A percentile compares a stretch with the other conserved stretches of the same genome.
Evolutionary conservation across 2,329 filamentous ascomycete genomes (phyloP).

Genomic region (Graphiopsis chlorocephala): DNA sequence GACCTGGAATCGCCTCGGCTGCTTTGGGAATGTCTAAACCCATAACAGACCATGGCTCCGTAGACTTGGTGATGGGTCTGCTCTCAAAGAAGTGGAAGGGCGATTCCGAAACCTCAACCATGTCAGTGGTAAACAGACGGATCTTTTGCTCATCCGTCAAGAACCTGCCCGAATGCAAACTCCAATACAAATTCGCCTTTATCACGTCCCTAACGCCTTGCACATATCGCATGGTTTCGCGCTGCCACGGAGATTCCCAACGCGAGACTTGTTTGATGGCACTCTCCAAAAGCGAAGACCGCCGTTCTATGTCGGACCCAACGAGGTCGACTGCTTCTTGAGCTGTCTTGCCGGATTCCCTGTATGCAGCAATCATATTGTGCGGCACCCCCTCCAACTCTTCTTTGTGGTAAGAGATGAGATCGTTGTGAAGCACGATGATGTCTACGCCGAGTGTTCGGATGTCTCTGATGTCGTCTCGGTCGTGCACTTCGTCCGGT

Average conservation of each 20-base stretch:
- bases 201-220: not conserved
- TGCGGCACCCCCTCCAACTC: slow-evolving; percentile 2
- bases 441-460: slow-evolving; percentile 1
- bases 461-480: not conserved
- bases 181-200: slow-evolving; percentile 1
- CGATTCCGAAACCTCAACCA: not conserved
- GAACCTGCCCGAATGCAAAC: not conserved
- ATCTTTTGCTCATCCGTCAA: not conserved
- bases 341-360: not conserved
- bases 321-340: not conserved
- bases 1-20: no score
- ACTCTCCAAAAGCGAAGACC: not conserved
- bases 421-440: not conserved
- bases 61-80: not conserved
- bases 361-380: not conserved
- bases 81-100: not conserved
- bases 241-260: not conserved
- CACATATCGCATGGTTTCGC: not conserved
- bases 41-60: no score
- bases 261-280: not conserved
- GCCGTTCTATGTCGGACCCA: not conserved
- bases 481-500: not conserved
- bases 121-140: not conserved
- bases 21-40: no score
- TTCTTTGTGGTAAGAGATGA: slow-evolving; percentile 2